phyloP scores from a whole-genome alignment of 1,284 basidiomycete genomes.

The Paramarasmius palmivorus region DNA sequence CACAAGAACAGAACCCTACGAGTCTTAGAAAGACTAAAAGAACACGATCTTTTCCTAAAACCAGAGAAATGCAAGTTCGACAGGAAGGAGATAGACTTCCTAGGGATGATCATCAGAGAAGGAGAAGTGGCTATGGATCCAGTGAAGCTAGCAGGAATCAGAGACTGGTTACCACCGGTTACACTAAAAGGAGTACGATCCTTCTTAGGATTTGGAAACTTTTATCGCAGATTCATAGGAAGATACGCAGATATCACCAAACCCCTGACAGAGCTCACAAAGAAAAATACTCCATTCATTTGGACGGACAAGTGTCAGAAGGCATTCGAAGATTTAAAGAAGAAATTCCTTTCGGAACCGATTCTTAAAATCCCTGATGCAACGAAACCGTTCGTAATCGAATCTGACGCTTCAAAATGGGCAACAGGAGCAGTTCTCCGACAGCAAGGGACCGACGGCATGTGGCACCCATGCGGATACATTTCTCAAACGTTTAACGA shows the following conservation, averaged over 20 bases:
- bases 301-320: background rate
- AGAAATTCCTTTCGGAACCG: background rate
- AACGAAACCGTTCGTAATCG: background rate
- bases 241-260: background rate
- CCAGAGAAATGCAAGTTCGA: slow-evolving; percentile 32
- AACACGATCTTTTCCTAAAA: slow-evolving; percentile 20
- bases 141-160: background rate
- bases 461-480: background rate
- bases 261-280: background rate
- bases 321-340: background rate
- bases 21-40: slow-evolving; percentile 18
- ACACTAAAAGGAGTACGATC: background rate
- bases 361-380: background rate
- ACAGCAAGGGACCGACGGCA: background rate
- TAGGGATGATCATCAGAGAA: slow-evolving; percentile 26
- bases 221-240: background rate
- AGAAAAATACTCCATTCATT: background rate
- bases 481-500: background rate
- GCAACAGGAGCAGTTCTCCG: background rate
- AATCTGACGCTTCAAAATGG: background rate
- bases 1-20: slow-evolving; percentile 10
- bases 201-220: background rate
- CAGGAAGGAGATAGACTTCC: slow-evolving; percentile 25
- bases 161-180: background rate
- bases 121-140: slow-evolving; percentile 27